Conservation (phyloP, 179 eudicot genomes). For the Beta corolliflora region DNA sequence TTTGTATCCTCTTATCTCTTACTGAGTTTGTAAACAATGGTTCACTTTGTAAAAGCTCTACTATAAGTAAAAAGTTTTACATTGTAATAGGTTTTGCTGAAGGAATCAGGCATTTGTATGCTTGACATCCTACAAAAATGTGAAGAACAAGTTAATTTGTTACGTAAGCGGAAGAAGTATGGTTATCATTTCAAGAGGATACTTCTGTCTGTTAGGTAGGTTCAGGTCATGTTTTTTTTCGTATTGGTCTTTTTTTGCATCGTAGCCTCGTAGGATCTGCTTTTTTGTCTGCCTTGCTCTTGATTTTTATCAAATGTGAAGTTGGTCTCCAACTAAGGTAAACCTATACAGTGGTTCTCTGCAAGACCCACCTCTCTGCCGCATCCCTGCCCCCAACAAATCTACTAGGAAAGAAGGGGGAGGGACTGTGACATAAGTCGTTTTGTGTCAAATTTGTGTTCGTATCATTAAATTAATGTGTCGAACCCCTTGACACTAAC, state of each 20-base stretch:
- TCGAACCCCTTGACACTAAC: no score
- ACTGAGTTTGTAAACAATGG: not conserved
- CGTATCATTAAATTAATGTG: no score
- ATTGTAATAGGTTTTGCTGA: conserved; percentile 46
- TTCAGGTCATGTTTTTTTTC: conserved; percentile 15
- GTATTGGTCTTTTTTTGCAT: not conserved
- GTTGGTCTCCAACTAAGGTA: not conserved
- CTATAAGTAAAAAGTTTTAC: not conserved
- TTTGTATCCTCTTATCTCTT: conserved; percentile 21
- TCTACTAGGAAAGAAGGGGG: not conserved
- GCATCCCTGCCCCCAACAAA: not conserved
- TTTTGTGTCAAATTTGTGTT: no score
- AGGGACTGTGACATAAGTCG: not conserved
- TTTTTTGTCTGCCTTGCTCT: not conserved
- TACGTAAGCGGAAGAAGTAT: conserved; percentile 68
- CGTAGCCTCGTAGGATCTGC: not conserved
- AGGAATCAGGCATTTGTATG: conserved; percentile 53
- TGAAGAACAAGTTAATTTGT: conserved; percentile 51
- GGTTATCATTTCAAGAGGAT: conserved; percentile 67
- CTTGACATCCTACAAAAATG: conserved; percentile 62
- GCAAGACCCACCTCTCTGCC: not conserved
- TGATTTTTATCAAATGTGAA: not conserved
- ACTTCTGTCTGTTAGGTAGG: conserved; percentile 62
- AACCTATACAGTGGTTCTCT: not conserved
- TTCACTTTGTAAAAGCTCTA: not conserved